Base-by-base conservation (phyloP, 78 protist genomes). In the Guillardia theta region DNA sequence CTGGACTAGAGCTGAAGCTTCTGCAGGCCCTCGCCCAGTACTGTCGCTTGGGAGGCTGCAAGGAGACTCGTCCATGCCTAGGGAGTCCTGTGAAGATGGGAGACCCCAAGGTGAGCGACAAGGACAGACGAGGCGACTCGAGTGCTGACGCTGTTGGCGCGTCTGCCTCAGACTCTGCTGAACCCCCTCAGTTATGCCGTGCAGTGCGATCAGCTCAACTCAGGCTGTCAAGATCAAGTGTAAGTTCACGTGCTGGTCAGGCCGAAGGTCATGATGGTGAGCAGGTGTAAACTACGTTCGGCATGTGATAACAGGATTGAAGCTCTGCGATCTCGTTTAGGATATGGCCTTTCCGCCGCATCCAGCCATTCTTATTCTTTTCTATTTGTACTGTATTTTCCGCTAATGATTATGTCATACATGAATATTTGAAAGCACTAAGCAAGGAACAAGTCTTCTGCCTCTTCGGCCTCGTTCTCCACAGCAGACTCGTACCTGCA, bases 301-400 rank as follows among this genome's bases (percentile, higher is more conserved):
- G 83, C 83, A 0, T 70, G 83, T 43, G 83, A 70, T 43, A 70
- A 70, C 83, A 70, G 83, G 36, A 70, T 70, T 12, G 83, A 70
- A 24, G 83, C 83, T 36, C 83, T 70, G 83, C 83, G 83, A 2
- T 36, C n/a, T 36, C 6, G 83, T 12, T 43, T 70, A 4, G 83
- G 83, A 3, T 70, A 70, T n/a, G n/a, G n/a, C n/a, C n/a, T n/a
- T n/a, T n/a, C n/a, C n/a, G n/a, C n/a, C n/a, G n/a, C n/a, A n/a
- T n/a, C n/a, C n/a, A n/a, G n/a, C n/a, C n/a, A n/a, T n/a, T n/a
- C n/a, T n/a, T n/a, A n/a, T n/a, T n/a, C n/a, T n/a, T n/a, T n/a
- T n/a, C n/a, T n/a, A n/a, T n/a, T n/a, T n/a, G n/a, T n/a, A n/a
- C n/a, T n/a, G n/a, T n/a, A n/a, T n/a, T n/a, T n/a, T n/a, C n/a